Conservation (phyloP, 2,329 filamentous ascomycete species). For the Penicillium crustosum region DNA sequence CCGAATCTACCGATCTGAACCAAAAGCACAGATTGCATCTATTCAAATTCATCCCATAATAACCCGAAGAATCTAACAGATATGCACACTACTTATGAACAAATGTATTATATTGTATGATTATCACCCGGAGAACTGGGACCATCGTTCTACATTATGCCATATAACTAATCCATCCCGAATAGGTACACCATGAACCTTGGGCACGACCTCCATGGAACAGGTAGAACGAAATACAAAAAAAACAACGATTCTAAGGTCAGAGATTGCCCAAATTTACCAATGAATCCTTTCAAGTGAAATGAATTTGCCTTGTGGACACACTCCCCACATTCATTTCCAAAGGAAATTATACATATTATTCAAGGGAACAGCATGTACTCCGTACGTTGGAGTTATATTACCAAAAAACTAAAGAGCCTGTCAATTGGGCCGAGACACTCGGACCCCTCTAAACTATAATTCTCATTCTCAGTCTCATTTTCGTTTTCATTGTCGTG, state of each 20-base stretch:
- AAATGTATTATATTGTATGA: neutral
- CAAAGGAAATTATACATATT: neutral
- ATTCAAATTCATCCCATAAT: neutral
- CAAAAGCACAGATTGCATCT: neutral
- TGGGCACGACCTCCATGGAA: neutral
- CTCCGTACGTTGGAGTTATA: neutral
- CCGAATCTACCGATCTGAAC: slow-evolving; percentile 1
- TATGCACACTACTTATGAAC: neutral
- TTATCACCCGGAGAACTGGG: neutral
- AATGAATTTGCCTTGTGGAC: neutral
- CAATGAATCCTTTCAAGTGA: neutral
- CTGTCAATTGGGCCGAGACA: slow-evolving; percentile 1
- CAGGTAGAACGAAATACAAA: neutral
- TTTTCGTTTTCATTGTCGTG: neutral
- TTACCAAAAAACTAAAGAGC: neutral
- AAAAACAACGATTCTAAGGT: neutral
- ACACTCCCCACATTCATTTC: slow-evolving; percentile 4
- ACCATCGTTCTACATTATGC: neutral
- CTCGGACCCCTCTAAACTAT: slow-evolving; percentile 2
- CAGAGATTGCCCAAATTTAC: neutral
- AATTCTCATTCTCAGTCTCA: neutral
- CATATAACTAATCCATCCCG: neutral
- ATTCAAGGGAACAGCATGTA: neutral
- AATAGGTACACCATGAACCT: neutral
- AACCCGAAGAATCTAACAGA: neutral